These are phyloP conservation scores for Cladosporium sphaerospermum DNA, from an alignment of 2,329 filamentous ascomycete species.

Conservation along the genomic window DNA sequence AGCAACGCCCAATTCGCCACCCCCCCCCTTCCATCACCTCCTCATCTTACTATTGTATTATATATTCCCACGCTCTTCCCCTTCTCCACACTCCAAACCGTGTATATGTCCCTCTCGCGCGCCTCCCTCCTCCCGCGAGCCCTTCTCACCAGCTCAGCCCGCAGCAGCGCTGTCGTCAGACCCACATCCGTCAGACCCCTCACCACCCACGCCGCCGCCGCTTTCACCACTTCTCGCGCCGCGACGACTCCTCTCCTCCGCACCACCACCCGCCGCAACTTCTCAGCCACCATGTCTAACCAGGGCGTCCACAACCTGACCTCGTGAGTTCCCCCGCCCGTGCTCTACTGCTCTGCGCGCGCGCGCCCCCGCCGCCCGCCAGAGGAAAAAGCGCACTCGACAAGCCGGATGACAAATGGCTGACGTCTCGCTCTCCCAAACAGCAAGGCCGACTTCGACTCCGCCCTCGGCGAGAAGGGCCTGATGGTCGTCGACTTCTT, in stretches of 20 bases:
- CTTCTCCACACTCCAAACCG: neutral
- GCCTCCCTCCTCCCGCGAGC: slow-evolving; percentile 34
- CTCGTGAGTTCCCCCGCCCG: slow-evolving; percentile 7
- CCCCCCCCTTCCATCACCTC: neutral
- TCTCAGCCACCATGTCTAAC: slow-evolving; percentile 41
- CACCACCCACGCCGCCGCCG: slow-evolving; percentile 33
- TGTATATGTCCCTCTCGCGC: slow-evolving; percentile 30
- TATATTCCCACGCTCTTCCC: neutral
- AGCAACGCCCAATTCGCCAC: neutral
- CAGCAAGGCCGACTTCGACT: slow-evolving; percentile 56
- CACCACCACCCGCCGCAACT: slow-evolving; percentile 25
- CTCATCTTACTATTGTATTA: slow-evolving; percentile 21
- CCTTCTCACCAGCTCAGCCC: slow-evolving; percentile 37
- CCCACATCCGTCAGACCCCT: slow-evolving; percentile 27
- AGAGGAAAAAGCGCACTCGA: no score
- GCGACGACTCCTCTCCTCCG: slow-evolving; percentile 10
- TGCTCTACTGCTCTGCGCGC: neutral
- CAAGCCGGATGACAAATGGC: neutral
- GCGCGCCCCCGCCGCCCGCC: neutral
- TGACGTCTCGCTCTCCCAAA: neutral
- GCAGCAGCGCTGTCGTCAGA: slow-evolving; percentile 15
- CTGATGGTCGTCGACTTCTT: slow-evolving; percentile 79
- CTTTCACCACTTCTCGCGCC: slow-evolving; percentile 11
- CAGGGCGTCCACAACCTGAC: slow-evolving; percentile 46
- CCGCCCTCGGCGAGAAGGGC: slow-evolving; percentile 46